These are phyloP conservation scores for Kodamaea alishanica DNA, from an alignment of 1,139 yeast species.

Conservation along the genomic window DNA sequence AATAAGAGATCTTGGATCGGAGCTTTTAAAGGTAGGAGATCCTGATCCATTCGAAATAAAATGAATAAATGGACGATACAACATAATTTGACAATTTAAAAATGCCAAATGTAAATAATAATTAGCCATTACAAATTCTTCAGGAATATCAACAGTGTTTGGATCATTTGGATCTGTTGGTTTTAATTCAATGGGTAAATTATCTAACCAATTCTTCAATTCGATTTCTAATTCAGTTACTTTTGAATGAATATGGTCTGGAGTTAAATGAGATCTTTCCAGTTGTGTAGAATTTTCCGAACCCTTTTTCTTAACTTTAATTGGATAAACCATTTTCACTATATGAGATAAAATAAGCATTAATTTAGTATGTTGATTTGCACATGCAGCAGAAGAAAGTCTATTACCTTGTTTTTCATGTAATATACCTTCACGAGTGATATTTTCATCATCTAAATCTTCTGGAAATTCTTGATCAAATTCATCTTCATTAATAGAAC, in stretches of 20 bases:
- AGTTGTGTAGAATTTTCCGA: slow-evolving; percentile 6
- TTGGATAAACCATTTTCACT: slow-evolving; percentile 43
- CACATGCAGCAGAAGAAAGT: slow-evolving; percentile 73
- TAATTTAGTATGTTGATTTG: slow-evolving; percentile 79
- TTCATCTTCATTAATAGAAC: slow-evolving; percentile 71
- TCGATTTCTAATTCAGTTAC: slow-evolving; percentile 73
- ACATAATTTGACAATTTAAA: slow-evolving; percentile 76
- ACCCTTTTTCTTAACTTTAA: slow-evolving; percentile 23
- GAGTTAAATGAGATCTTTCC: slow-evolving; percentile 20
- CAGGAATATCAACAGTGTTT: slow-evolving; percentile 44
- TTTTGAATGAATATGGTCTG: slow-evolving; percentile 51
- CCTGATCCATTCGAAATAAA: slow-evolving; percentile 60
- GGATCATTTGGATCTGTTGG: slow-evolving; percentile 59
- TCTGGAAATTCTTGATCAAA: slow-evolving; percentile 85
- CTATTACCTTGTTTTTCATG: slow-evolving; percentile 38
- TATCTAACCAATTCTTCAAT: slow-evolving; percentile 70
- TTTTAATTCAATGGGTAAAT: slow-evolving; percentile 66
- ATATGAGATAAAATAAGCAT: slow-evolving; percentile 47
- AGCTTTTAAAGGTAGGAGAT: slow-evolving; percentile 24
- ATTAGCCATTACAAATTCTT: slow-evolving; percentile 67
- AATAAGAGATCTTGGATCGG: slow-evolving; percentile 50
- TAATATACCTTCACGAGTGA: slow-evolving; percentile 59
- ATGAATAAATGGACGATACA: slow-evolving; percentile 90
- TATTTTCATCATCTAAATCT: slow-evolving; percentile 83
- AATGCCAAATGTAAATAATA: slow-evolving; percentile 73